phyloP scores from a whole-genome alignment of 495 filamentous ascomycete genomes.

The Talaromyces liani region DNA sequence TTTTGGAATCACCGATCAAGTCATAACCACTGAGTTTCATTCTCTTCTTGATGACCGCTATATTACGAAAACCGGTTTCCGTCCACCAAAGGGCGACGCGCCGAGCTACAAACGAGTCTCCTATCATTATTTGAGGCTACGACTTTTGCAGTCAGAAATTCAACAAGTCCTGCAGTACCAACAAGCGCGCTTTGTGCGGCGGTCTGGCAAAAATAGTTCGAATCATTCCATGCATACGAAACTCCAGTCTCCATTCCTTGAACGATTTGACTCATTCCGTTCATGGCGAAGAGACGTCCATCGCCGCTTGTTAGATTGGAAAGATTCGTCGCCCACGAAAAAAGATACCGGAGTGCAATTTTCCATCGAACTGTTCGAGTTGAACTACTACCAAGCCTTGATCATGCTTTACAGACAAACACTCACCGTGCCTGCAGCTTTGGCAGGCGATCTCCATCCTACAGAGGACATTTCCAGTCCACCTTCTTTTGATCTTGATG shows the following conservation, averaged over 20 bases:
- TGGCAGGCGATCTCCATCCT: constrained; percentile 70
- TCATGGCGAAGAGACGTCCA: constrained; percentile 88
- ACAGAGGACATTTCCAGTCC: constrained; percentile 61
- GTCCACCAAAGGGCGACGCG: constrained; percentile 40
- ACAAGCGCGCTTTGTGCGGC: constrained; percentile 51
- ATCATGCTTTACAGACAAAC: constrained; percentile 95
- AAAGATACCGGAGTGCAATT: constrained; percentile 79
- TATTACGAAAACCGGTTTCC: constrained; percentile 78
- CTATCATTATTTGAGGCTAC: constrained; percentile 84
- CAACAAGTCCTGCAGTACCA: constrained; percentile 88
- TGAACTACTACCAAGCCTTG: constrained; percentile 98
- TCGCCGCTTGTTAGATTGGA: constrained; percentile 77
- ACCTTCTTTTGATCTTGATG: constrained; percentile 46
- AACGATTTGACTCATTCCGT: constrained; percentile 75
- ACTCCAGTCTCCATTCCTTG: constrained; percentile 77
- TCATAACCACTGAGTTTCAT: constrained; percentile 90
- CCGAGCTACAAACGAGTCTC: constrained; percentile 85
- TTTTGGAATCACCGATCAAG: constrained; percentile 89
- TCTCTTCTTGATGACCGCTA: constrained; percentile 79
- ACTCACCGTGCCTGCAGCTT: constrained; percentile 73
- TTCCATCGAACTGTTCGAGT: constrained; percentile 74
- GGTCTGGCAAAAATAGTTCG: constrained; percentile 45
- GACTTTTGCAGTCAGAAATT: constrained; percentile 92
- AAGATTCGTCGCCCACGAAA: constrained; percentile 67
- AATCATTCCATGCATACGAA: constrained; percentile 72